These are phyloP conservation scores for Yamadazyma paraphyllophila DNA, from an alignment of 805 yeast genomes.

Conservation along the genomic window DNA sequence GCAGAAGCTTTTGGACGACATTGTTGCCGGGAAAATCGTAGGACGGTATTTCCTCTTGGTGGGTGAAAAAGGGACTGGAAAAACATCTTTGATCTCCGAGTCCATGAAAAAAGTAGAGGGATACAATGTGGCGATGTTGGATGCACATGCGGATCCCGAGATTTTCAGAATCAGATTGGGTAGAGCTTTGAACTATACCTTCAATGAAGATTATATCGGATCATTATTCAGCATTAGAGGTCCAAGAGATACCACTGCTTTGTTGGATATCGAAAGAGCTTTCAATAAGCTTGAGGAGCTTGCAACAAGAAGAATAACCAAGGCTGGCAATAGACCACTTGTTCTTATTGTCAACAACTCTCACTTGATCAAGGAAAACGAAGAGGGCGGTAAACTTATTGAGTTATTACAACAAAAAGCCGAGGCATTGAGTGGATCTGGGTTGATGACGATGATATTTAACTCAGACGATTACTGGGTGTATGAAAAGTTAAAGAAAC, in stretches of 20 bases:
- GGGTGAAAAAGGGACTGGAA: conserved; percentile 88
- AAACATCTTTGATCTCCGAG: conserved; percentile 71
- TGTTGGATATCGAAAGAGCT: conserved; percentile 79
- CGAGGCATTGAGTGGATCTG: conserved; percentile 71
- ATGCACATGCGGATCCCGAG: conserved; percentile 86
- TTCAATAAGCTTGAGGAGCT: conserved; percentile 73
- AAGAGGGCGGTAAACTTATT: conserved; percentile 65
- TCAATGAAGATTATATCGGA: conserved; percentile 80
- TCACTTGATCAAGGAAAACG: conserved; percentile 73
- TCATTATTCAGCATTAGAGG: conserved; percentile 77
- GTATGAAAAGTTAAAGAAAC: conserved; percentile 67
- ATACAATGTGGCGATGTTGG: conserved; percentile 63
- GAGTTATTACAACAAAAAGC: conserved; percentile 84
- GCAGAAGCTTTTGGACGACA: conserved; percentile 61
- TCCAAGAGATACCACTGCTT: conserved; percentile 80
- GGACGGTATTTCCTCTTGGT: conserved; percentile 72
- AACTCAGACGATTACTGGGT: conserved; percentile 87
- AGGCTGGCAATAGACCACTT: conserved; percentile 50
- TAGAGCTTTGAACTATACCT: conserved; percentile 68
- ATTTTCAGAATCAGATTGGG: conserved; percentile 76
- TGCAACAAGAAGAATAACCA: conserved; percentile 49
- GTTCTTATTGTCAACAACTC: conserved; percentile 70
- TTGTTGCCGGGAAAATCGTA: conserved; percentile 57
- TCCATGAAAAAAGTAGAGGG: conserved; percentile 65
- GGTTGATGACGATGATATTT: conserved; percentile 66